Evolutionary conservation across 768 basidiomycete species (phyloP).

Genomic region (Hygrocybe punicea): DNA sequence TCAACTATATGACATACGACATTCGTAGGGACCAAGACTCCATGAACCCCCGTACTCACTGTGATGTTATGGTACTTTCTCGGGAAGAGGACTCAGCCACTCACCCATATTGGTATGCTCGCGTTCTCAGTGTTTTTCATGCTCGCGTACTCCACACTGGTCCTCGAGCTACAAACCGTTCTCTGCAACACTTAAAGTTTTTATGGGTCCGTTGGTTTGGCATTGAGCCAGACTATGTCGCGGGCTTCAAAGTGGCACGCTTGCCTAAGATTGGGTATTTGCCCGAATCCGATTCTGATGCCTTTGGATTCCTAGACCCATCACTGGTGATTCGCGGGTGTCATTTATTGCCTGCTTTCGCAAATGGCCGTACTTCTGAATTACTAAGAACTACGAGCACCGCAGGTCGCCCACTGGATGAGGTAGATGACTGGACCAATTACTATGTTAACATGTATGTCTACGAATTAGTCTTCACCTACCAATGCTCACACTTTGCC

Average conservation of each 20-base stretch:
- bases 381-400: neutral
- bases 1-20: constrained; percentile 23
- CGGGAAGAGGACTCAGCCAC: constrained; percentile 10
- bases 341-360: constrained; percentile 45
- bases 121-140: constrained; percentile 16
- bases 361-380: constrained; percentile 14
- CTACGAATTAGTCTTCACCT: neutral
- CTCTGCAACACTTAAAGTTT: constrained; percentile 16
- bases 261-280: constrained; percentile 30
- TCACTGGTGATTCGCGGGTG: constrained; percentile 33
- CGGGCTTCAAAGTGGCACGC: neutral
- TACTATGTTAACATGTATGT: constrained; percentile 39
- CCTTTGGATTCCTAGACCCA: constrained; percentile 50
- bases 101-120: constrained; percentile 20
- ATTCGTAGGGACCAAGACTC: constrained; percentile 38
- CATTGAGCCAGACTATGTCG: neutral
- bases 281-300: constrained; percentile 16
- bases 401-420: neutral
- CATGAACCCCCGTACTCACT: constrained; percentile 26
- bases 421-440: constrained; percentile 29
- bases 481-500: neutral
- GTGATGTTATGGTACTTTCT: constrained; percentile 3
- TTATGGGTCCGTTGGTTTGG: constrained; percentile 12
- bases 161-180: constrained; percentile 10
- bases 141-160: constrained; percentile 5